Percentiles rank a stretch among this genome's conserved stretches.
These are phyloP conservation scores for Leccinum ochraceum DNA, from an alignment of 768 basidiomycete genomes.

Conservation along the genomic window DNA sequence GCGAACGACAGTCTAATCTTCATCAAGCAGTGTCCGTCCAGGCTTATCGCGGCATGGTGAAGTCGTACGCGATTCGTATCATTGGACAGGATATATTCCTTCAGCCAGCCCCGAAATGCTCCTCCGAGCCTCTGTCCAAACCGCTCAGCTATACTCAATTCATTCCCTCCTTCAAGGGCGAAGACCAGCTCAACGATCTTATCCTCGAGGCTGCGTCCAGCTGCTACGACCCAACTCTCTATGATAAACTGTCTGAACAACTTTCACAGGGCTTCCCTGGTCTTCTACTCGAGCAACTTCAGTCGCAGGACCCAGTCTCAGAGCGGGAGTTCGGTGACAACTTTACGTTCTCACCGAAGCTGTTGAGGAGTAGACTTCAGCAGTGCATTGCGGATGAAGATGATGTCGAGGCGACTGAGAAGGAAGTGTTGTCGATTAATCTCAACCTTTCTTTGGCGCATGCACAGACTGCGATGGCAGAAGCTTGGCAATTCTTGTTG, in stretches of 20 bases:
- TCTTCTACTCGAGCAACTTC: slow-evolving; percentile 65
- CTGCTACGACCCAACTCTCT: slow-evolving; percentile 70
- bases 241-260: slow-evolving; percentile 57
- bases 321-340: slow-evolving; percentile 80
- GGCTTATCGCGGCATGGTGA: slow-evolving; percentile 68
- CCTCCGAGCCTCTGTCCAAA: slow-evolving; percentile 41
- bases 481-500: slow-evolving; percentile 77
- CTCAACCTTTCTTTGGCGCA: slow-evolving; percentile 86
- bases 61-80: slow-evolving; percentile 74
- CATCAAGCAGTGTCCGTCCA: slow-evolving; percentile 64
- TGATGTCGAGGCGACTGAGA: slow-evolving; percentile 51
- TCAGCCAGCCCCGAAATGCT: slow-evolving; percentile 45
- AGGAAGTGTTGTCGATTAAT: slow-evolving; percentile 71
- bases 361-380: slow-evolving; percentile 62
- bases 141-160: slow-evolving; percentile 63
- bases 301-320: slow-evolving; percentile 56
- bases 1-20: slow-evolving; percentile 47
- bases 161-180: slow-evolving; percentile 54
- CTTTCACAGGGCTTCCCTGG: slow-evolving; percentile 56
- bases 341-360: slow-evolving; percentile 67
- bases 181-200: slow-evolving; percentile 66
- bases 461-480: slow-evolving; percentile 69
- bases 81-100: slow-evolving; percentile 74
- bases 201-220: slow-evolving; percentile 69
- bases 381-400: slow-evolving; percentile 38